These are phyloP conservation scores for Globisporangium takayamanum DNA, from an alignment of 352 stramenopile genomes.

Conservation along the genomic window DNA sequence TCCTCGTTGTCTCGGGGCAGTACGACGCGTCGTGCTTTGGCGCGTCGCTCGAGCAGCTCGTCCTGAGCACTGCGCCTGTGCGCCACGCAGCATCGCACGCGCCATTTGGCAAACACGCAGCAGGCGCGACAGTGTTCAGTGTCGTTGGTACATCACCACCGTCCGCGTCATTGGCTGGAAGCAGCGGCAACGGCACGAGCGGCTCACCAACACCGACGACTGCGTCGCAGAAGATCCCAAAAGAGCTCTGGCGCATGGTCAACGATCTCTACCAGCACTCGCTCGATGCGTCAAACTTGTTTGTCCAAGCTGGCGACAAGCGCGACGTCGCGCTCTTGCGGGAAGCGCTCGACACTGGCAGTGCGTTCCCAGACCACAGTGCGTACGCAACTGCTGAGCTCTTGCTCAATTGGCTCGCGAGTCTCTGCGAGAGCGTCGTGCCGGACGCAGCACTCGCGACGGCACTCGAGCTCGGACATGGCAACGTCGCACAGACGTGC, in stretches of 20 bases:
- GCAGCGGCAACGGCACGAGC: background rate
- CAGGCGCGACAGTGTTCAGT: conserved; percentile 34
- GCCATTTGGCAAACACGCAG: background rate
- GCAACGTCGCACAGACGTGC: conserved; percentile 82
- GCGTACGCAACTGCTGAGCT: conserved; percentile 90
- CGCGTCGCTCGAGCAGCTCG: conserved; percentile 92
- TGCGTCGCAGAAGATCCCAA: conserved; percentile 84
- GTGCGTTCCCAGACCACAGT: conserved; percentile 70
- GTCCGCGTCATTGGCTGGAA: background rate
- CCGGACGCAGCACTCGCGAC: conserved; percentile 71
- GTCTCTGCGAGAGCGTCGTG: conserved; percentile 87
- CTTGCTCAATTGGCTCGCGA: conserved; percentile 89
- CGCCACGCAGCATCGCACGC: conserved; percentile 34
- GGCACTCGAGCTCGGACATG: conserved; percentile 37
- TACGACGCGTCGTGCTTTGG: conserved; percentile 95
- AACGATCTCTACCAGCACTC: conserved; percentile 91
- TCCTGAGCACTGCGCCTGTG: conserved; percentile 86
- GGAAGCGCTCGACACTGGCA: conserved; percentile 92
- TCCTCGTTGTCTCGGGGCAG: conserved; percentile 89
- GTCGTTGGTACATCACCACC: conserved; percentile 10
- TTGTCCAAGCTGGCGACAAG: conserved; percentile 67
- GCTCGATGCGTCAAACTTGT: conserved; percentile 78
- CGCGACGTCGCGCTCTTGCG: conserved; percentile 60
- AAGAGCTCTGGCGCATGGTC: conserved; percentile 97
- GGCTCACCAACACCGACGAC: background rate